Percentiles rank a stretch among this genome's conserved stretches.
Conservation (phyloP, 2,329 filamentous ascomycete species). For the Dactylella cylindrospora region DNA sequence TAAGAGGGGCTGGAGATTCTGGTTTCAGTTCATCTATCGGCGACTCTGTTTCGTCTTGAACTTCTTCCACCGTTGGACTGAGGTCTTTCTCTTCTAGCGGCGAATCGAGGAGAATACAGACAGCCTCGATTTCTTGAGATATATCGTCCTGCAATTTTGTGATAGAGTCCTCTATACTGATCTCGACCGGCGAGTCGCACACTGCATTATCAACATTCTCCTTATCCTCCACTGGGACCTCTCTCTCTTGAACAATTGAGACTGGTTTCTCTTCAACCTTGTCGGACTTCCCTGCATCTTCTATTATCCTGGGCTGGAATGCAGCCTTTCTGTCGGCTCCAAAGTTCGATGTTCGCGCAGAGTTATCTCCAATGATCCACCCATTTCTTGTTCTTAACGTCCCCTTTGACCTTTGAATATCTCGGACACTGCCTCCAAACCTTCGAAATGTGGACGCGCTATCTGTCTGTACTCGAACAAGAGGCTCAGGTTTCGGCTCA, state of each 20-base stretch:
- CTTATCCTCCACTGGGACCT: conserved; percentile 14
- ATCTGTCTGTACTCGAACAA: conserved; percentile 15
- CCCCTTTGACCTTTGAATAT: conserved; percentile 33
- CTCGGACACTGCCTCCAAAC: conserved; percentile 32
- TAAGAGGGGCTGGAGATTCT: conserved; percentile 36
- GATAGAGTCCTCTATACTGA: conserved; percentile 30
- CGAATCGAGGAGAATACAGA: conserved; percentile 35
- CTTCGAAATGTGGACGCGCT: conserved; percentile 24
- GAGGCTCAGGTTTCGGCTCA: conserved; percentile 19
- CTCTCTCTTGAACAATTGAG: conserved; percentile 1
- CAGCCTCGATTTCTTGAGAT: conserved; percentile 36
- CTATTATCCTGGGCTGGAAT: conserved; percentile 8
- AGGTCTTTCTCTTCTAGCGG: conserved; percentile 19
- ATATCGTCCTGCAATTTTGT: conserved; percentile 36
- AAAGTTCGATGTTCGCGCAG: conserved; percentile 21
- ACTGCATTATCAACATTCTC: conserved; percentile 10
- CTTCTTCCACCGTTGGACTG: neutral
- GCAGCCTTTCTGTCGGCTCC: conserved; percentile 11
- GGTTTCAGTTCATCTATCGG: conserved; percentile 11
- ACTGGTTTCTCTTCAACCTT: conserved; percentile 18
- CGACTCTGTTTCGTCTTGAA: conserved; percentile 3
- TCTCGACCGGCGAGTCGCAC: conserved; percentile 9
- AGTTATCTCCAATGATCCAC: conserved; percentile 28
- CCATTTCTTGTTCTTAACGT: conserved; percentile 27
- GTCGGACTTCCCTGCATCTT: conserved; percentile 4